These are phyloP conservation scores for Leptodermis oblonga DNA, from an alignment of 257 asterid genomes.

Conservation along the genomic window DNA sequence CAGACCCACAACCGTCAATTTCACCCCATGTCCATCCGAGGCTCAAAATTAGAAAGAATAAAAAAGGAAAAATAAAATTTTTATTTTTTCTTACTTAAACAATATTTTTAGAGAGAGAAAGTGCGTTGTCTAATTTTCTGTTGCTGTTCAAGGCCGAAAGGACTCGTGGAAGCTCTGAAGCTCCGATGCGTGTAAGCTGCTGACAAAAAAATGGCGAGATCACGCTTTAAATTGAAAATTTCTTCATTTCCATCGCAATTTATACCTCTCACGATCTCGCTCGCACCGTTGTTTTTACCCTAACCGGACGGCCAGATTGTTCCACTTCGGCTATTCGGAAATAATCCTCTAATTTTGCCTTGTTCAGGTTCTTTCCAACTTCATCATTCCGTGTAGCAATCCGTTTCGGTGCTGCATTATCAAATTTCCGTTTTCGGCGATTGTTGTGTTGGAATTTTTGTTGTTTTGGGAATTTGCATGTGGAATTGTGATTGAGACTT, in stretches of 20 bases:
- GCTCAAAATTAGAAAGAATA: background rate
- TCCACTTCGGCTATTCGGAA: background rate
- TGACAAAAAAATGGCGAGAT: slow-evolving; percentile 52
- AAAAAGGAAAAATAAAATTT: background rate
- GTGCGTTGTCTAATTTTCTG: slow-evolving; percentile 15
- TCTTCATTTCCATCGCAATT: background rate
- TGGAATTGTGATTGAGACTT: background rate
- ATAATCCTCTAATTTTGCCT: background rate
- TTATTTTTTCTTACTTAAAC: background rate
- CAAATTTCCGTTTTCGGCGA: background rate
- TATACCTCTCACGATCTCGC: slow-evolving; percentile 6
- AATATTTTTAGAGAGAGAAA: slow-evolving; percentile 15
- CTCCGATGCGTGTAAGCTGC: slow-evolving; percentile 57
- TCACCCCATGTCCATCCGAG: background rate
- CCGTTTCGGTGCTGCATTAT: slow-evolving; percentile 11
- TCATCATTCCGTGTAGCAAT: background rate
- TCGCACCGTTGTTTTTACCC: slow-evolving; percentile 20
- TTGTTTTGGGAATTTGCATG: background rate
- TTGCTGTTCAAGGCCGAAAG: background rate
- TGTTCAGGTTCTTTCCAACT: slow-evolving; percentile 11
- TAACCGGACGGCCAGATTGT: background rate
- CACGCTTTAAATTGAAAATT: slow-evolving; percentile 22
- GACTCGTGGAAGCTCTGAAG: slow-evolving; percentile 49
- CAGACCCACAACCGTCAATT: slow-evolving; percentile 23
- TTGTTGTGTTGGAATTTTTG: background rate